These are phyloP conservation scores for Diospyros kaki DNA, from an alignment of 148 eudicot species.

Conservation along the genomic window DNA sequence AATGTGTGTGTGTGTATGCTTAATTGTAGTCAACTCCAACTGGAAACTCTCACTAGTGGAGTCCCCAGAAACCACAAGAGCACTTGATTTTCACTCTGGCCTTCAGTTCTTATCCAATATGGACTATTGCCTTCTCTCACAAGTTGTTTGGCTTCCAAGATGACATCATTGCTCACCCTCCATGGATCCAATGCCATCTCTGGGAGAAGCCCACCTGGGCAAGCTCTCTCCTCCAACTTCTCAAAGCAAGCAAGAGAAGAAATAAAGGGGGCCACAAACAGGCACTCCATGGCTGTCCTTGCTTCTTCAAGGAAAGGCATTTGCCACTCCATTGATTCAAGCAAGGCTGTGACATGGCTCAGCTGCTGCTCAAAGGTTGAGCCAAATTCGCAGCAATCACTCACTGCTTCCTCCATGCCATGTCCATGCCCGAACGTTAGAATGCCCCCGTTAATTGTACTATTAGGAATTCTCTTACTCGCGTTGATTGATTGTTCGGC, in stretches of 20 bases:
- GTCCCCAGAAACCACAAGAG: neutral
- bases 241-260: constrained; percentile 10
- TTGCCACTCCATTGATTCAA: constrained; percentile 29
- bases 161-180: neutral
- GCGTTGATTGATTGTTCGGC: constrained; percentile 21
- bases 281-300: constrained; percentile 34
- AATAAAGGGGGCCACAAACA: constrained; percentile 30
- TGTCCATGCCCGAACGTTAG: constrained; percentile 24
- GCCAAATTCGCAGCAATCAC: constrained; percentile 2
- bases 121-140: constrained; percentile 6
- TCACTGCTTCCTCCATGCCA: neutral
- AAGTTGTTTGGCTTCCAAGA: constrained; percentile 10
- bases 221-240: constrained; percentile 22
- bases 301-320: constrained; percentile 31
- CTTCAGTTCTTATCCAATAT: neutral
- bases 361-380: constrained; percentile 18
- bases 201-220: neutral
- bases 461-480: neutral
- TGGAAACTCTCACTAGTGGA: constrained; percentile 10
- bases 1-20: neutral
- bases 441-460: neutral
- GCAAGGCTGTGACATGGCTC: constrained; percentile 15
- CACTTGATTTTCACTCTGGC: constrained; percentile 2
- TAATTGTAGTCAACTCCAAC: constrained; percentile 1
- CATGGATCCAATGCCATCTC: neutral